Percentiles rank a stretch among this genome's conserved stretches.
Evolutionary conservation across 805 yeast species (phyloP).

Genomic region (Spathaspora gorwiae): DNA sequence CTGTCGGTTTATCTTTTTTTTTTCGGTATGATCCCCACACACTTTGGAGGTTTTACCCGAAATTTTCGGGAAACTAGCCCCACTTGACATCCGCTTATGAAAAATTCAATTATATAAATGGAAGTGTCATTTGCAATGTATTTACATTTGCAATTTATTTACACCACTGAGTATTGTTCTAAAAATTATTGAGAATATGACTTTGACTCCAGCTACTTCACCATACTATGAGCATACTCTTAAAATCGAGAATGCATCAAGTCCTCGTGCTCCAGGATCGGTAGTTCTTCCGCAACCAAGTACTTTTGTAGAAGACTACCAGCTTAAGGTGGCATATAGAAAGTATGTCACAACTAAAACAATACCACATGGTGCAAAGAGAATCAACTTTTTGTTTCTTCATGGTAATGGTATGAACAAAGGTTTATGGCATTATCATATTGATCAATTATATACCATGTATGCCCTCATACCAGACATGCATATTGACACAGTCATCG

Average conservation of each 20-base stretch:
- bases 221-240: conserved; percentile 7
- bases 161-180: too few relatives aligned
- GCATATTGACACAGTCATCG: conserved; percentile 9
- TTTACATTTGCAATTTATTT: too few relatives aligned
- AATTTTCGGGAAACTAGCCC: too few relatives aligned
- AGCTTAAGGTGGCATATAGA: conserved; percentile 46
- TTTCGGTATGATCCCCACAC: too few relatives aligned
- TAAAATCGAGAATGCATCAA: conserved; percentile 21
- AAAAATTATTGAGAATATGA: conserved; percentile 1
- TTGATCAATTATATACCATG: conserved; percentile 31
- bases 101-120: too few relatives aligned
- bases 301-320: conserved; percentile 31
- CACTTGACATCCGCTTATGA: too few relatives aligned
- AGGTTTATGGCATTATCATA: conserved; percentile 57
- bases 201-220: conserved; percentile 8
- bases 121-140: too few relatives aligned
- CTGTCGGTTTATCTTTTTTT: too few relatives aligned
- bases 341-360: conserved; percentile 27
- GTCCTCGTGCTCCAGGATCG: conserved; percentile 37
- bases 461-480: conserved; percentile 3
- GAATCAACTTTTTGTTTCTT: conserved; percentile 48
- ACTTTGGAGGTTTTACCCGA: too few relatives aligned
- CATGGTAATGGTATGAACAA: conserved; percentile 69
- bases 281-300: conserved; percentile 19
- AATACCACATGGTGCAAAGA: conserved; percentile 6